Percentiles rank a stretch among this genome's conserved stretches.
Conservation (phyloP, 2,329 filamentous ascomycete genomes). For the Alternaria tenuissima region DNA sequence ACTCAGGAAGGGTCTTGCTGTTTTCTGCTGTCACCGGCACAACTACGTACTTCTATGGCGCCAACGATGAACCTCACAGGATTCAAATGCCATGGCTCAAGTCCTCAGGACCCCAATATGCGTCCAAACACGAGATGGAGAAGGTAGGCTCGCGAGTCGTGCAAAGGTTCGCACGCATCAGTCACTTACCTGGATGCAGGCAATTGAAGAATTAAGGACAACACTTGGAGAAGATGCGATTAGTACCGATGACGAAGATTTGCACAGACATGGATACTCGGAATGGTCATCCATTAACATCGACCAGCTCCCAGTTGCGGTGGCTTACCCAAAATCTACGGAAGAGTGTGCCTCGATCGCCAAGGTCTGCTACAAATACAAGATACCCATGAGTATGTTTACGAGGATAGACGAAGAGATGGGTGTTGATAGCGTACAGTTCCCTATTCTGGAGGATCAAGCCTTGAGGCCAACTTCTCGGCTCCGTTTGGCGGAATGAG, state of each 20-base stretch:
- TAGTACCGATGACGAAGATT: conserved; percentile 69
- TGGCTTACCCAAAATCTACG: conserved; percentile 70
- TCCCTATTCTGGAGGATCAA: conserved; percentile 85
- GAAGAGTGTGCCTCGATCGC: conserved; percentile 71
- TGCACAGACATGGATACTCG: conserved; percentile 71
- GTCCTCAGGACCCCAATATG: conserved; percentile 55
- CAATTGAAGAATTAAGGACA: conserved; percentile 63
- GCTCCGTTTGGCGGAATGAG: conserved; percentile 87
- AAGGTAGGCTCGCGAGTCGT: conserved; percentile 44
- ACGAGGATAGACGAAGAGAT: not conserved
- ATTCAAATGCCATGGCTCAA: conserved; percentile 39
- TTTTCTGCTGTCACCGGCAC: conserved; percentile 60
- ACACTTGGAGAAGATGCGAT: conserved; percentile 66
- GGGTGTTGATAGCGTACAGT: conserved; percentile 54
- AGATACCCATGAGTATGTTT: conserved; percentile 71
- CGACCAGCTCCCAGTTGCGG: conserved; percentile 68
- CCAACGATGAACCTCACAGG: conserved; percentile 50
- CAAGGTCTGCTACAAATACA: conserved; percentile 78
- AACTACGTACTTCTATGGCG: conserved; percentile 61
- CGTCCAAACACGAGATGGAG: conserved; percentile 60
- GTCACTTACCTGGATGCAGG: conserved; percentile 48
- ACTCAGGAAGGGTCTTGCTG: conserved; percentile 57
- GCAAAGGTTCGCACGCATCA: not conserved
- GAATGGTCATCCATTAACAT: conserved; percentile 76
- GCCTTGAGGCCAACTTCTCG: conserved; percentile 88